A percentile compares a stretch with the other conserved stretches of the same genome.
These are phyloP conservation scores for Coemansia sp. DNA, from an alignment of 192 early-diverging fungal species.

Conservation along the genomic window DNA sequence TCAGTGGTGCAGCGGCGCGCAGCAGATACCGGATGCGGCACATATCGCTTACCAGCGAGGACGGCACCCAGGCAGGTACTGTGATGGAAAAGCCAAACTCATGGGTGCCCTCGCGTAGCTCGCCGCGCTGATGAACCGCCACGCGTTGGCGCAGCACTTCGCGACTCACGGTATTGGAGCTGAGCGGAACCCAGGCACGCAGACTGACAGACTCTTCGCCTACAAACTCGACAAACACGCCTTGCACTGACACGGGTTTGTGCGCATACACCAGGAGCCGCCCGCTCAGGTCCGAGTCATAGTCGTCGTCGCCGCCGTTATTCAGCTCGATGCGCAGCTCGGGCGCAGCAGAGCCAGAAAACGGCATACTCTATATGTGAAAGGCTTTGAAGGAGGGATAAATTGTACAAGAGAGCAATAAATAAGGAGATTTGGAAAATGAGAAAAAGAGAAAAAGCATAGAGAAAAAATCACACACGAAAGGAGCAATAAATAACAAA, in stretches of 20 bases:
- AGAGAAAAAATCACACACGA: not conserved
- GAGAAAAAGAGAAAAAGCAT: not conserved
- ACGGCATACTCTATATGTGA: slow-evolving; percentile 29
- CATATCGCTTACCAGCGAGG: slow-evolving; percentile 37
- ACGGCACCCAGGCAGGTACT: slow-evolving; percentile 43
- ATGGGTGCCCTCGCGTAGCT: slow-evolving; percentile 33
- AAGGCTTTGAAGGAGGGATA: not conserved
- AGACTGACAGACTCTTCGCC: slow-evolving; percentile 40
- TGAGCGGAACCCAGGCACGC: slow-evolving; percentile 35
- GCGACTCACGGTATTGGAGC: slow-evolving; percentile 19
- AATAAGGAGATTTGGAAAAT: not conserved
- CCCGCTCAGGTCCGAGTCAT: slow-evolving; percentile 1
- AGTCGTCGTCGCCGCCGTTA: not conserved
- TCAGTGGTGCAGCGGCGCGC: slow-evolving; percentile 14
- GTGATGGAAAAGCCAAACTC: slow-evolving; percentile 21
- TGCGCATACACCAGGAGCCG: slow-evolving; percentile 13
- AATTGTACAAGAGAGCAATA: slow-evolving; percentile 2
- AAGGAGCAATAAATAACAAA: not conserved
- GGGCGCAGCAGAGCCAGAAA: slow-evolving; percentile 26
- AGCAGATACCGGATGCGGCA: slow-evolving; percentile 41
- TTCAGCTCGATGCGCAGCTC: slow-evolving; percentile 21
- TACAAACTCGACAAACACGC: slow-evolving; percentile 29
- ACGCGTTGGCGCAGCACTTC: slow-evolving; percentile 13
- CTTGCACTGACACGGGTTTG: slow-evolving; percentile 10
- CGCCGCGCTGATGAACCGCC: slow-evolving; percentile 10